phyloP scores from a whole-genome alignment of 495 filamentous ascomycete genomes.

The Geopyxis carbonaria region DNA sequence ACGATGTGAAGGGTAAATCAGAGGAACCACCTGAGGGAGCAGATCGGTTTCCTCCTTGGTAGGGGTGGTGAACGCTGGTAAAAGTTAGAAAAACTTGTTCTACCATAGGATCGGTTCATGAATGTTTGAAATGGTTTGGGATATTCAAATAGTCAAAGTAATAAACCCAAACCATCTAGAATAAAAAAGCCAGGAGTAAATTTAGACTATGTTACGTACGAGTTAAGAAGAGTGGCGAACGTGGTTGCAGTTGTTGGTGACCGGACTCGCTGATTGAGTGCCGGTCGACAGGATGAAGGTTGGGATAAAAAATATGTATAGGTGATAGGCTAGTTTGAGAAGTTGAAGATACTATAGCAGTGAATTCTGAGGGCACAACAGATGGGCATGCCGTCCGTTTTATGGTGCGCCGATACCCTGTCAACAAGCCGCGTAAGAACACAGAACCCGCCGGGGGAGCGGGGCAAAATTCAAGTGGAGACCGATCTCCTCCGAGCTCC shows the following conservation, averaged over 20 bases:
- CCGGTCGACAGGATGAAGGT: conserved; percentile 30
- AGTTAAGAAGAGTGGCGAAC: conserved; percentile 84
- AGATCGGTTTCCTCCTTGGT: conserved; percentile 91
- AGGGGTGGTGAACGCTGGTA: conserved; percentile 78
- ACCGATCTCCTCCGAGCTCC: too few species aligned
- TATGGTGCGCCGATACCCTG: too few species aligned
- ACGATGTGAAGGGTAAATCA: conserved; percentile 50
- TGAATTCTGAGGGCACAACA: too few species aligned
- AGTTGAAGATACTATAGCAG: too few species aligned
- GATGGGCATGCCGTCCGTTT: too few species aligned
- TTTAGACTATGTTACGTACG: conserved; percentile 37
- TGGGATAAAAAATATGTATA: too few species aligned
- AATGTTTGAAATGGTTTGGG: background rate
- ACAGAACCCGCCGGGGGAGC: too few species aligned
- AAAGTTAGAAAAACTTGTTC: background rate
- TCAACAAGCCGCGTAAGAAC: too few species aligned
- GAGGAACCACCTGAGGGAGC: conserved; percentile 72
- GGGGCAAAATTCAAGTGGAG: too few species aligned
- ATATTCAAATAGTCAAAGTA: background rate
- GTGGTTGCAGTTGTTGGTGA: conserved; percentile 52
- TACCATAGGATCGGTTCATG: background rate
- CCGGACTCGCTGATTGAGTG: conserved; percentile 34
- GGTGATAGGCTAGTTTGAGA: too few species aligned
- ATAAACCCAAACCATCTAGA: too few species aligned
- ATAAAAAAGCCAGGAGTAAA: background rate